Evolutionary conservation across 306 rosid species (phyloP).

Genomic region (Geum urbanum): DNA sequence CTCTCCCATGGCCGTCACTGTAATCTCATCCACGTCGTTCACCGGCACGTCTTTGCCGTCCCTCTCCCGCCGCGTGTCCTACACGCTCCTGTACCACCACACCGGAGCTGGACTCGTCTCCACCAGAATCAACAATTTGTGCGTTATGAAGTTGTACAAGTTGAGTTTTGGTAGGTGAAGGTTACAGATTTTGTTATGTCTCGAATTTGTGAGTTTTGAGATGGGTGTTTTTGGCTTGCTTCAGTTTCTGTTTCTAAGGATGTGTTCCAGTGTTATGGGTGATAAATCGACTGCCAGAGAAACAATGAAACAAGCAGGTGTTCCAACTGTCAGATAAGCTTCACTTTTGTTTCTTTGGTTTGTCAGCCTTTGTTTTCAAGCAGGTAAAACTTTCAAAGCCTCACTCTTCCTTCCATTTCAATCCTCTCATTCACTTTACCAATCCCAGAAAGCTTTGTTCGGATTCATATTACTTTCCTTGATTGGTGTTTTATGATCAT

Average conservation of each 20-base stretch:
- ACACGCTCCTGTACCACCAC: slow-evolving; percentile 30
- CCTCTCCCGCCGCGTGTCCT: slow-evolving; percentile 45
- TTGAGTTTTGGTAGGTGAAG: background rate
- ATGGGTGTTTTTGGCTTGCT: background rate
- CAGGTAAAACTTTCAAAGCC: background rate
- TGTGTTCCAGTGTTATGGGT: background rate
- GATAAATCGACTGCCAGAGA: no score
- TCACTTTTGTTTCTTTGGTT: background rate
- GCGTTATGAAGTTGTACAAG: background rate
- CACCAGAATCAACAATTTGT: slow-evolving; percentile 43
- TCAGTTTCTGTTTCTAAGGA: background rate
- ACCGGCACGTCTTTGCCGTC: slow-evolving; percentile 60
- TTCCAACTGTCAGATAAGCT: no score
- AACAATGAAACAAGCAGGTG: no score
- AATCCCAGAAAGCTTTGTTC: background rate
- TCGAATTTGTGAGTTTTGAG: slow-evolving; percentile 2
- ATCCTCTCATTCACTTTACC: background rate
- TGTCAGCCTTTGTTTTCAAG: slow-evolving; percentile 6
- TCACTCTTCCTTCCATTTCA: slow-evolving; percentile 11
- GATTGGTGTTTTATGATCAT: background rate
- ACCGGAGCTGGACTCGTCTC: slow-evolving; percentile 29
- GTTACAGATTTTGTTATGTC: background rate
- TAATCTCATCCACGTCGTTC: slow-evolving; percentile 69
- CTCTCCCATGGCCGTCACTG: slow-evolving; percentile 81
- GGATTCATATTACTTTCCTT: background rate